Base-by-base conservation (phyloP, 345 rosid species). In the Stellera chamaejasme region DNA sequence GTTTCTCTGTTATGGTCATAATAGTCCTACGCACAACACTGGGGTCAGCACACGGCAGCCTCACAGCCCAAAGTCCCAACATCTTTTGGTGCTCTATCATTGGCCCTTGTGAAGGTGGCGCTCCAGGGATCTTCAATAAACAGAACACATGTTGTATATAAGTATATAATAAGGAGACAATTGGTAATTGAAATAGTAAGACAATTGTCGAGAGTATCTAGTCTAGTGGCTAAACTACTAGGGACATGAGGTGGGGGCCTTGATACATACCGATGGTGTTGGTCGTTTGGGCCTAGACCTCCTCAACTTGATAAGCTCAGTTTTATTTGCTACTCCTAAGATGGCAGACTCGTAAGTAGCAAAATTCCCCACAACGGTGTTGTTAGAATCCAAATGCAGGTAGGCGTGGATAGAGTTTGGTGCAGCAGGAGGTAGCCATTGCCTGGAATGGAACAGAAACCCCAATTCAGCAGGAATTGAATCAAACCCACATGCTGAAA, bases 401-500 rank as follows among this genome's bases (percentile, higher is more conserved):
- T 85, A 87, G 2, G 95, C 96, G 72, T 85, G 89, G 0, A 87
- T 69, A 54, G 60, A 62, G 72, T 82, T 87, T 10, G 90, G 96
- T 47, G 62, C 86, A 7, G 86, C 68, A 2, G 89, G 94, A 43
- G 70, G 45, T 28, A 52, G 66, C 98, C 98, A 91, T 64, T 87
- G 96, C 69, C 74, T 78, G 54, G 96, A 75, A 68, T 91, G 80
- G 70, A 83, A 87, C 69, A 85, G 69, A 54, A 80, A 60, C 10
- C 98, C 95, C 64, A 87, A 27, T 58, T 85, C 98, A 54, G 98
- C 96, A 6, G 98, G 98, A 46, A 91, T 56, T 0, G 96, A 91
- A 69, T 87, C 98, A 41, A 87, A 91, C 53, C 96, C 98, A 47
- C 98, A 91, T 3, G 98, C 98, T 2, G 98, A 91, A 66, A 91